phyloP scores from a whole-genome alignment of 2,329 filamentous ascomycete species.

The Penicillium fuscoglaucum region DNA sequence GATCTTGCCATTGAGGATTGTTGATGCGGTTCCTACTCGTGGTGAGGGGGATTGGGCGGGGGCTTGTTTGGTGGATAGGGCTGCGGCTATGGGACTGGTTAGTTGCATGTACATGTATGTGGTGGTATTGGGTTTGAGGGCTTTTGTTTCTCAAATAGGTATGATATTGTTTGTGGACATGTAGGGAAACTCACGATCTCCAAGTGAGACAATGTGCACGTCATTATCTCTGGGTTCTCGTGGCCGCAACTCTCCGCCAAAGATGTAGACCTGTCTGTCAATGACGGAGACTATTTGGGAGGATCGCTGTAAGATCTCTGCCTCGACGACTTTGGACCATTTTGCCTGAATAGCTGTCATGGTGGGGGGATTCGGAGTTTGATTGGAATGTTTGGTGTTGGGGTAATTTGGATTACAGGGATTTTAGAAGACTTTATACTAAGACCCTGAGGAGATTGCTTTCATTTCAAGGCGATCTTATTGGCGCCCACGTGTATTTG shows the following conservation, averaged over 20 bases:
- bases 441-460: no score
- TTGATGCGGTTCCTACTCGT: slow-evolving; percentile 71
- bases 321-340: slow-evolving; percentile 23
- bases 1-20: slow-evolving; percentile 67
- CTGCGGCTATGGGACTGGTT: neutral
- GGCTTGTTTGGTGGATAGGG: neutral
- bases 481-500: no score
- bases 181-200: slow-evolving; percentile 12
- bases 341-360: neutral
- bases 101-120: neutral
- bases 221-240: slow-evolving; percentile 69
- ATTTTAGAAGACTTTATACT: neutral
- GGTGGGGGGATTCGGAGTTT: neutral
- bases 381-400: neutral
- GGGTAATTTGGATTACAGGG: neutral
- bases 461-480: no score
- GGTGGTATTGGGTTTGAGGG: neutral
- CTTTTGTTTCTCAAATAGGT: neutral
- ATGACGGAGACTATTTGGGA: slow-evolving; percentile 70
- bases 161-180: neutral
- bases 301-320: slow-evolving; percentile 54
- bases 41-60: slow-evolving; percentile 56
- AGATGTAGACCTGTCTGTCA: slow-evolving; percentile 63
- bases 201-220: slow-evolving; percentile 64
- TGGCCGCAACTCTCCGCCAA: slow-evolving; percentile 71